These are phyloP conservation scores for Dipteronia dyeriana DNA, from an alignment of 345 rosid species.

Conservation along the genomic window DNA sequence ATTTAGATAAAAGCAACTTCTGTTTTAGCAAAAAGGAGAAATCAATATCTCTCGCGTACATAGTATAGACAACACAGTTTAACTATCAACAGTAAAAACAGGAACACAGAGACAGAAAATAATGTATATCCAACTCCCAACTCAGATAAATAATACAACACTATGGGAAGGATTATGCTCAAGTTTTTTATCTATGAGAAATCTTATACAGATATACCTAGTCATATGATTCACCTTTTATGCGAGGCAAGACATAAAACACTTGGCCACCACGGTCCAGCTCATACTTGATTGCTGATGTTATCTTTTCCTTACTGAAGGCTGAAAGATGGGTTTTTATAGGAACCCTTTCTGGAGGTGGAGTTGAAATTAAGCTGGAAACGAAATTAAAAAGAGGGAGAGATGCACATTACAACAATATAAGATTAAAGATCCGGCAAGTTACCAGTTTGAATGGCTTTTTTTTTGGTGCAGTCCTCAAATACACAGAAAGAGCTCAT, in stretches of 20 bases:
- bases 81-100: neutral
- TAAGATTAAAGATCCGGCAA: slow-evolving; percentile 2
- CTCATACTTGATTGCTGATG: slow-evolving; percentile 76
- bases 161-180: neutral
- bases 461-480: neutral
- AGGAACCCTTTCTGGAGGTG: slow-evolving; percentile 99
- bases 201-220: neutral
- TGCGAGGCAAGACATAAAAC: slow-evolving; percentile 92
- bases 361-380: slow-evolving; percentile 83
- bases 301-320: slow-evolving; percentile 58
- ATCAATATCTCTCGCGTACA: neutral
- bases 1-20: neutral
- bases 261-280: slow-evolving; percentile 91
- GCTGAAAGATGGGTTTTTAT: slow-evolving; percentile 84
- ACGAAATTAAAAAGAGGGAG: slow-evolving; percentile 21
- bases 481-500: neutral
- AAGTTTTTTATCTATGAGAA: slow-evolving; percentile 9
- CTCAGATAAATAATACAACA: slow-evolving; percentile 2
- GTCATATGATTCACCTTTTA: slow-evolving; percentile 60
- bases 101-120: too few species aligned
- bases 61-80: neutral
- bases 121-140: neutral
- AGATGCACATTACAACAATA: slow-evolving; percentile 10
- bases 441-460: slow-evolving; percentile 5
- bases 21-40: neutral